phyloP scores from a whole-genome alignment of 139 green algal species.

The Coccomyxa sp. region DNA sequence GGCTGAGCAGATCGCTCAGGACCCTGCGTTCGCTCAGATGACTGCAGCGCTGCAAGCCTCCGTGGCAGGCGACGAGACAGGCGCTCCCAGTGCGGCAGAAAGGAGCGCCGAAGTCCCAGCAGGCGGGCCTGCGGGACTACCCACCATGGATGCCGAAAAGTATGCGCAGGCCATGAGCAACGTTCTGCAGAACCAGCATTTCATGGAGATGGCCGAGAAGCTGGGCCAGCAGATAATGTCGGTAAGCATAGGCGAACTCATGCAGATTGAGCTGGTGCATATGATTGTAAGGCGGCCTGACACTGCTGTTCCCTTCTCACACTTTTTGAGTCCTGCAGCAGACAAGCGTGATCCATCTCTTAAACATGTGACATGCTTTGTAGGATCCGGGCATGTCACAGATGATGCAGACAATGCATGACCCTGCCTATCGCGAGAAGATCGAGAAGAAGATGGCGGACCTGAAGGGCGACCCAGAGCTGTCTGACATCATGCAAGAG shows the following conservation, averaged over 20 bases:
- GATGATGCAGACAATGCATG: conserved; percentile 71
- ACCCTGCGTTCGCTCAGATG: conserved; percentile 65
- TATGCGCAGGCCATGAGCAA: conserved; percentile 75
- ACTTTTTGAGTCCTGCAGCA: not conserved
- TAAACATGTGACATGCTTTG: too few relatives aligned
- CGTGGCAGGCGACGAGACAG: not conserved
- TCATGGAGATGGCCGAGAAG: conserved; percentile 84
- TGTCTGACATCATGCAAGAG: conserved; percentile 88
- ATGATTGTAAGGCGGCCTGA: not conserved
- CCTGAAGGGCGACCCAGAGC: conserved; percentile 91
- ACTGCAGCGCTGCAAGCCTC: conserved; percentile 30
- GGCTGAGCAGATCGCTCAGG: conserved; percentile 76
- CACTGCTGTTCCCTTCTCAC: not conserved
- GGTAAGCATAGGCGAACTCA: conserved; percentile 25
- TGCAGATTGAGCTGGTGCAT: too few relatives aligned
- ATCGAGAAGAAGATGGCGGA: conserved; percentile 63
- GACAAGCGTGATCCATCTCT: too few relatives aligned
- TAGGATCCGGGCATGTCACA: conserved; percentile 61
- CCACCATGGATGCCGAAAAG: conserved; percentile 52
- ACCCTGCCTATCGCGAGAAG: conserved; percentile 54
- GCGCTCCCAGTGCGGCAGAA: not conserved
- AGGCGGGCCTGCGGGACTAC: conserved; percentile 15
- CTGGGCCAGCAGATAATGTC: conserved; percentile 78
- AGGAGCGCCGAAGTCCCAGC: too few relatives aligned
- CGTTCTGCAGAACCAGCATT: conserved; percentile 74